These are phyloP conservation scores for Triadica sebifera DNA, from an alignment of 345 rosid species.

Conservation along the genomic window DNA sequence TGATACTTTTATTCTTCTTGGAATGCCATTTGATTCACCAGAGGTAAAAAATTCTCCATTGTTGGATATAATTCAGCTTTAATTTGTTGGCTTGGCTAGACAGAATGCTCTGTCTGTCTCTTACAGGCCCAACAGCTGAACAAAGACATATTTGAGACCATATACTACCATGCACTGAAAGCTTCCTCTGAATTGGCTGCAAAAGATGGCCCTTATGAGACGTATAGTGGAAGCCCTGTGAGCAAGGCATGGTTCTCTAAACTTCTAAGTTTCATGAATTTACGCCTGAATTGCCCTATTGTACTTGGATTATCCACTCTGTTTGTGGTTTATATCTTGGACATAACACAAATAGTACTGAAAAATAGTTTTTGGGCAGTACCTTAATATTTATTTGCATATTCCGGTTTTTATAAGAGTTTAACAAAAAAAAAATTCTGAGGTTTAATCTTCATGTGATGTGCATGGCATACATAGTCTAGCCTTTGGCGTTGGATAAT, in stretches of 20 bases:
- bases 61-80: neutral
- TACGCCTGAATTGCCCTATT: neutral
- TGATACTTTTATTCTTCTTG: constrained; percentile 81
- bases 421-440: neutral
- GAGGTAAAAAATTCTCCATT: constrained; percentile 44
- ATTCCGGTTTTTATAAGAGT: neutral
- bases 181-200: constrained; percentile 69
- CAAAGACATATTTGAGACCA: constrained; percentile 86
- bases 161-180: constrained; percentile 74
- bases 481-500: neutral
- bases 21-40: constrained; percentile 81
- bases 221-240: constrained; percentile 75
- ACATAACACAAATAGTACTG: neutral
- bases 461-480: neutral
- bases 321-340: neutral
- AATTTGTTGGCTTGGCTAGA: neutral
- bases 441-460: neutral
- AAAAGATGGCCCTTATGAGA: constrained; percentile 67
- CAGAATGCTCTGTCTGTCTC: neutral
- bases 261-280: neutral
- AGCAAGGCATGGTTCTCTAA: constrained; percentile 56
- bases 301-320: neutral
- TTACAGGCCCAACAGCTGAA: constrained; percentile 77
- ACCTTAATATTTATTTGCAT: neutral
- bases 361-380: neutral